A percentile compares a stretch with the other conserved stretches of the same genome.
Evolutionary conservation across 306 rosid genomes (phyloP).

Genomic region (Gastrolobium villosum): DNA sequence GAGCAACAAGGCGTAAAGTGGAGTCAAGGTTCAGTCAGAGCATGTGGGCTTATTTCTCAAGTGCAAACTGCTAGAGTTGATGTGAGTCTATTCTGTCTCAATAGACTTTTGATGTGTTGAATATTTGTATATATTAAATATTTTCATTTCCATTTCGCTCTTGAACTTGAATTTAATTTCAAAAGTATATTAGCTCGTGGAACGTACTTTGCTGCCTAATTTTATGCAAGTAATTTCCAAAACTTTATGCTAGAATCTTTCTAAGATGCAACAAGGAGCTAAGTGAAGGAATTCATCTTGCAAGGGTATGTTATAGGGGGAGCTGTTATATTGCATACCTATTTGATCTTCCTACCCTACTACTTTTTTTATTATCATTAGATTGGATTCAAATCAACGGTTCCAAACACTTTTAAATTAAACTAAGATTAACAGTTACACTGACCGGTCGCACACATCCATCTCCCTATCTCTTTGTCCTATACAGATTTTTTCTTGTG

Average conservation of each 20-base stretch:
- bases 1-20: conserved; percentile 20
- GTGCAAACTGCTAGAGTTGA: conserved; percentile 21
- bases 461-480: no score
- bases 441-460: no score
- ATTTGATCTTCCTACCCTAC: no score
- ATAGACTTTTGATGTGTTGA: neutral
- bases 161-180: conserved; percentile 21
- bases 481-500: no score
- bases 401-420: no score
- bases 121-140: conserved; percentile 2
- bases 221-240: neutral
- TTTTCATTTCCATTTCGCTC: neutral
- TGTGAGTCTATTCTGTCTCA: conserved; percentile 27
- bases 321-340: no score
- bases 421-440: no score
- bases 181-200: conserved; percentile 23
- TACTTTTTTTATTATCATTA: no score
- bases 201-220: conserved; percentile 19
- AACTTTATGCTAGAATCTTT: conserved; percentile 37
- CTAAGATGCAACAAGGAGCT: conserved; percentile 13
- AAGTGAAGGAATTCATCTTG: neutral
- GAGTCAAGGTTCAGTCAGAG: conserved; percentile 12
- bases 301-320: neutral
- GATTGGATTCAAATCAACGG: no score
- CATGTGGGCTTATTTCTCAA: conserved; percentile 14